These are phyloP conservation scores for Hemileccinum rubropunctum DNA, from an alignment of 768 basidiomycete genomes.

Conservation along the genomic window DNA sequence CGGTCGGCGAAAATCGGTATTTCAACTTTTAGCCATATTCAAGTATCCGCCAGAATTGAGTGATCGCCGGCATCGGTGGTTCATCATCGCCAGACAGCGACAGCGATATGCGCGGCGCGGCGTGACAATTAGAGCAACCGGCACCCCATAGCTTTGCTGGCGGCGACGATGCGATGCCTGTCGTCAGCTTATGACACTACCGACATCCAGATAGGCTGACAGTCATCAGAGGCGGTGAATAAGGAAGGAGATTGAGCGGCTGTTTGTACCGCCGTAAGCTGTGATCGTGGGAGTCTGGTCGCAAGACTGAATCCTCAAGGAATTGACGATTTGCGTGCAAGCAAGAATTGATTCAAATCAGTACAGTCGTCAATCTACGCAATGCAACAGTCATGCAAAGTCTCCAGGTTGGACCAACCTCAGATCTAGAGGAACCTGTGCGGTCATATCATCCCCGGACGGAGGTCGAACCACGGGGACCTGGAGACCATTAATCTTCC, in stretches of 20 bases:
- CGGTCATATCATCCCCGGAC: slow-evolving; percentile 30
- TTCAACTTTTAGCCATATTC: background rate
- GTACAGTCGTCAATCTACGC: background rate
- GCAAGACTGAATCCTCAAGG: no score
- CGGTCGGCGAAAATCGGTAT: no score
- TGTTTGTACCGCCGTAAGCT: no score
- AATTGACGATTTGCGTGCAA: background rate
- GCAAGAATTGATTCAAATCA: background rate
- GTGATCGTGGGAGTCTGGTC: no score
- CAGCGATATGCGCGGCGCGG: background rate
- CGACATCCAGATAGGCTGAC: no score
- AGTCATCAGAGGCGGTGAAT: no score
- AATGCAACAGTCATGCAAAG: slow-evolving; percentile 18
- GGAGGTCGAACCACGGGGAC: slow-evolving; percentile 37
- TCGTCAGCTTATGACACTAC: no score
- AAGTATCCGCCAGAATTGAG: background rate
- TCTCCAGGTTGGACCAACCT: slow-evolving; percentile 27
- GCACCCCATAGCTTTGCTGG: no score
- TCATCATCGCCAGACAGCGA: background rate
- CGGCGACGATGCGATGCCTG: no score
- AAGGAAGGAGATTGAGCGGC: no score
- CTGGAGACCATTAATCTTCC: slow-evolving; percentile 36
- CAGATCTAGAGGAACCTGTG: slow-evolving; percentile 33
- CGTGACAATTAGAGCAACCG: background rate
- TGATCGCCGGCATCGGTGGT: background rate